Conservation (phyloP, 2,329 filamentous ascomycete species). For the Fusarium compactum region DNA sequence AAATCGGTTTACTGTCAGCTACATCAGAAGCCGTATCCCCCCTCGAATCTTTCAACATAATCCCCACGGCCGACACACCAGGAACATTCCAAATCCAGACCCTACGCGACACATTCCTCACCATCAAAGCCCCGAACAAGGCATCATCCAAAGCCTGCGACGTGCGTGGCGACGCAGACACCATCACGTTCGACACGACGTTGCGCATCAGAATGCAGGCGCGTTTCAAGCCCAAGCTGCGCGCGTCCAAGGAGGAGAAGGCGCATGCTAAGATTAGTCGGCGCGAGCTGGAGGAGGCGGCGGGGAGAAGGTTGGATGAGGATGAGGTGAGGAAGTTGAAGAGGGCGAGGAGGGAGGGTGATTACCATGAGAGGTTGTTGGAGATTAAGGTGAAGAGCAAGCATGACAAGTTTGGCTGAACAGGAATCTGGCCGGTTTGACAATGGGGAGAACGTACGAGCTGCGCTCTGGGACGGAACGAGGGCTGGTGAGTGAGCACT, state of each 20-base stretch:
- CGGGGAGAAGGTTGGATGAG: slow-evolving; percentile 81
- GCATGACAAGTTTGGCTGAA: slow-evolving; percentile 80
- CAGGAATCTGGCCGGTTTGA: neutral
- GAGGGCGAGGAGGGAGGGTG: slow-evolving; percentile 84
- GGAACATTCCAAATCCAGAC: slow-evolving; percentile 83
- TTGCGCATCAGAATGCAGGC: slow-evolving; percentile 93
- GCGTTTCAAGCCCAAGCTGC: slow-evolving; percentile 86
- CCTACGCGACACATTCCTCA: slow-evolving; percentile 76
- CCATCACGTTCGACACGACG: slow-evolving; percentile 75
- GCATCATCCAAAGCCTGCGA: slow-evolving; percentile 66
- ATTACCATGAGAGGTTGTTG: slow-evolving; percentile 88
- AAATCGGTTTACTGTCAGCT: slow-evolving; percentile 81
- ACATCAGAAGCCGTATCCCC: slow-evolving; percentile 84
- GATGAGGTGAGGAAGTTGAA: slow-evolving; percentile 88
- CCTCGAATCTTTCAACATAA: slow-evolving; percentile 83
- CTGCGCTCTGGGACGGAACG: neutral
- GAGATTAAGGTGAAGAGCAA: slow-evolving; percentile 92
- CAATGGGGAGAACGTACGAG: neutral
- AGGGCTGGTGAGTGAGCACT: neutral
- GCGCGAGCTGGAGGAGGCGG: slow-evolving; percentile 84
- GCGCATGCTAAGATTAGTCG: slow-evolving; percentile 86
- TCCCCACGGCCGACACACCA: slow-evolving; percentile 72
- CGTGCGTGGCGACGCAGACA: slow-evolving; percentile 80
- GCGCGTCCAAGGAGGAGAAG: slow-evolving; percentile 84
- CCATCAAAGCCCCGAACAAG: slow-evolving; percentile 67